Evolutionary conservation across 1,284 basidiomycete species (phyloP), one percentile per base, ranked within the genome.

Genomic region (Malassezia psittaci): DNA sequence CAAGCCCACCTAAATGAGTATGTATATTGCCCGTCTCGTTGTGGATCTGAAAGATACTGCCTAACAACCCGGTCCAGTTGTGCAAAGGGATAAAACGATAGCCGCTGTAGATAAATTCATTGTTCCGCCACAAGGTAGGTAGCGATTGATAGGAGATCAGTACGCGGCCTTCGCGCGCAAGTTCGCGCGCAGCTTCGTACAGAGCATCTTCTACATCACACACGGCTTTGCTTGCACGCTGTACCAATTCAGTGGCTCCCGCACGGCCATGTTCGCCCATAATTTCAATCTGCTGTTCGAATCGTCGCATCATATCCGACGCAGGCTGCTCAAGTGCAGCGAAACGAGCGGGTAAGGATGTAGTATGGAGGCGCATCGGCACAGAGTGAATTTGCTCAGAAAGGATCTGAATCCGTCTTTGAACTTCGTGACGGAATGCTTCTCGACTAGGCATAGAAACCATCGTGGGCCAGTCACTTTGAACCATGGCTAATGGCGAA

Each of bases 21-120:
- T 69, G 68, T 29, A 74, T 73, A 57, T 74, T 74, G 52, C 66
- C 65, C 21, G 72, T 74, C 60, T 74, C 72, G 56, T 74, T 74
- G 63, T 74, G 72, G 18, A 73, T 56, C 51, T 70, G 58, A 53
- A 74, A 73, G 0, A 68, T 68, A 54, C 67, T 69, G 21, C 57
- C 55, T 32, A 74, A 42, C 35, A 74, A 54, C 1, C 61, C 58
- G 6, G 43, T 52, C 66, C 67, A 70, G 19, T 65, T 62, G 29
- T 64, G 50, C 39, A 64, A 48, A 5, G 72, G 72, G 33, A 74
- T 74, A 59, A 74, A 74, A 35, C 72, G 65, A 43, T 73, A 74
- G 32, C 70, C 72, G 8, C 68, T 67, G 3, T 70, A 48, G 42
- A 73, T 74, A 51, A 66, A 62, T 52, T 72, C 67, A 55, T 74